Conservation (phyloP, 140 eudicot genomes). For the Anethum foeniculum region DNA sequence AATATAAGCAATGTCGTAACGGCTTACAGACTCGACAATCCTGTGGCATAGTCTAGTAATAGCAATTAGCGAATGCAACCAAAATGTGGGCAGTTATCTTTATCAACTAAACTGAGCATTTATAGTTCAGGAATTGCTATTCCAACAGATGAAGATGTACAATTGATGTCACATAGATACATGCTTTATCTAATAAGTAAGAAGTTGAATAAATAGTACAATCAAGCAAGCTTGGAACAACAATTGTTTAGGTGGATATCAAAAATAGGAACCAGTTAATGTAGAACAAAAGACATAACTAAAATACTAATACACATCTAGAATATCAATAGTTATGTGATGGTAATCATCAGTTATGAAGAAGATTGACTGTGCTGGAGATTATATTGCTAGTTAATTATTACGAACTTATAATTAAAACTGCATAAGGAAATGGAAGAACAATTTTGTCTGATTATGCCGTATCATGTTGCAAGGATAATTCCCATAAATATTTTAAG, state of each 20-base stretch:
- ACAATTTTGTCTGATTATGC: neutral
- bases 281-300: neutral
- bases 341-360: neutral
- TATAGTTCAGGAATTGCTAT: neutral
- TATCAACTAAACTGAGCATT: too few species aligned
- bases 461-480: neutral
- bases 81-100: too few species aligned
- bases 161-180: neutral
- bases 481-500: neutral
- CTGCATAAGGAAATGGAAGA: neutral
- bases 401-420: neutral
- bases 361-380: neutral
- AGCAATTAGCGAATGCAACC: too few species aligned
- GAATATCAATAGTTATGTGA: neutral
- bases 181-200: neutral
- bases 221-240: neutral
- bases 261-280: neutral
- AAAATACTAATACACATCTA: neutral
- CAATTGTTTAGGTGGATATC: neutral
- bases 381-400: neutral
- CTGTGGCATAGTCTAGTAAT: slow-evolving; percentile 12
- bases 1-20: neutral
- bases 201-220: neutral
- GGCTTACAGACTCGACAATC: slow-evolving; percentile 3
- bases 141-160: neutral